Base-by-base conservation (phyloP, 768 basidiomycete genomes). In the Omphalotus guepiniiformis region DNA sequence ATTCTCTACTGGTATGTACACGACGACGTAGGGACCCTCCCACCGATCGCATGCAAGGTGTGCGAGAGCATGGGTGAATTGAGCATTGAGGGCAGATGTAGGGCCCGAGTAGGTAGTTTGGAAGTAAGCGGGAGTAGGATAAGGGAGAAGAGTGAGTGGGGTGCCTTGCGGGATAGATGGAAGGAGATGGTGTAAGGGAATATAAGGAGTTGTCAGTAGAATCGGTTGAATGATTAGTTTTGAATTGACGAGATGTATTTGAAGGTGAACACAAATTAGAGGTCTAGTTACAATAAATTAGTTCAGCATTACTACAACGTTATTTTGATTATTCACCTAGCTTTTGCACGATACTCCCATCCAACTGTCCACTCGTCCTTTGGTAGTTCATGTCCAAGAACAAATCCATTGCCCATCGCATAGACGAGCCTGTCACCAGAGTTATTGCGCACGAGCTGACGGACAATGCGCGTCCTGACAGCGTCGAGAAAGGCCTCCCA, bases 1-100 rank as follows among this genome's bases (percentile, higher is more conserved):
- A 56, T 87, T 87, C 62, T 88, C 79, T 16, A 90, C 83, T 26
- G 73, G 75, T 29, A 89, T 72, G 82, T 83, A 90, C 3, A 78
- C 85, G 43, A 90, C 80, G 37, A 88, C 63, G 59, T 80, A 88
- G 15, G 49, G 48, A 42, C 42, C 57, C 16, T 67, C 64, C 82
- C 83, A 83, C 38, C 71, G 63, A 21, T 78, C 74, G 1, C 74
- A 76, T 16, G 87, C 88, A 9, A 82, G 69, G 2, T 88, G 87
- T 11, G 65, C 53, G 2, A 91, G 71, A 2, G 81, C 78, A 3
- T 78, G 72, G 35, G 76, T 70, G 49, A 91, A 92, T 53, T 84
- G 82, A 18, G 71, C 69, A 1, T 74, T 71, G 21, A 88, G 69
- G 2, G 72, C 79, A 8, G 80, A 70, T 6, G 79, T 79, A 25